Base-by-base conservation (phyloP, 2,329 filamentous ascomycete genomes). In the Pseudopyrenochaeta lycopersici region DNA sequence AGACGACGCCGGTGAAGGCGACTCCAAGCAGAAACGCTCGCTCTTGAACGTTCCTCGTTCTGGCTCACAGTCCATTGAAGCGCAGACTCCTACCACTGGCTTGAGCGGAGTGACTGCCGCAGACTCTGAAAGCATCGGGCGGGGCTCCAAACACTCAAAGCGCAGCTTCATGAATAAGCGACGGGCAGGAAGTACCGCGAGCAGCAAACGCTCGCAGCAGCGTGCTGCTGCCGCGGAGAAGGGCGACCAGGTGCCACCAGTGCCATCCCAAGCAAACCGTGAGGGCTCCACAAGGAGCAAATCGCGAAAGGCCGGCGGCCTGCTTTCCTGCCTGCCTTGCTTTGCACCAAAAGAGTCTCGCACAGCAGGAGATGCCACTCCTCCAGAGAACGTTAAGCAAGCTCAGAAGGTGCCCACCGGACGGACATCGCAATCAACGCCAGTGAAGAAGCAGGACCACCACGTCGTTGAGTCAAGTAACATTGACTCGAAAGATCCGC, bases 291-390 rank as follows among this genome's bases (percentile, higher is more conserved):
- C 66, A 60, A 59, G 77, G 53, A 75, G 72, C 53, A 66, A 77
- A 59, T 66, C 71, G 38, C 80, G 78, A 66, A 77, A 77, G 32
- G 71, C 73, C 12, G 64, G 64, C 18, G 70, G 71, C 14, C 63
- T 81, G 29, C 64, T 81, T 10, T 71, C 78, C 11, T 82, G 91
- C 49, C 80, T 91, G 53, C 86, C 83, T 55, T 91, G 89, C 77
- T 91, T 89, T 72, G 82, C 86, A 35, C 85, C 87, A 44, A 87
- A 88, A 58, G 81, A 84, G 59, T 81, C 82, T 14, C 83, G 85
- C 39, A 31, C 59, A 7, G 30, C 51, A 0, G 64, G 55, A 27
- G 68, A 75, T 40, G 62, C 63, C n/a, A 61, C 85, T 52, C 81
- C 85, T 33, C 78, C 74, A 21, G 76, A 80, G 57, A 77, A 78